Evolutionary conservation across 2,329 filamentous ascomycete species (phyloP).

Genomic region (Neonectria magnoliae): DNA sequence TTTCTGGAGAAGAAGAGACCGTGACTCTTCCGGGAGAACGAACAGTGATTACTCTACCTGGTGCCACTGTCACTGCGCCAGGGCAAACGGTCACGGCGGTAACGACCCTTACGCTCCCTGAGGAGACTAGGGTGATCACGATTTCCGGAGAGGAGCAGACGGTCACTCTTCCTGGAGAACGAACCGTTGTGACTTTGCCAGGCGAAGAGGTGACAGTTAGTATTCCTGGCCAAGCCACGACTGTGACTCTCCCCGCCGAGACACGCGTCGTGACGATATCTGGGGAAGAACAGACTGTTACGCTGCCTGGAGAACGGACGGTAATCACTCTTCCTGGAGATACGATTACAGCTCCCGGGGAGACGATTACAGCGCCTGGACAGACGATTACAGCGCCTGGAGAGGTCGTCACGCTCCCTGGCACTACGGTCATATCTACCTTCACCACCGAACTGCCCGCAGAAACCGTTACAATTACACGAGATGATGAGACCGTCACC

Average conservation of each 20-base stretch:
- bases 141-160: constrained; percentile 37
- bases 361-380: constrained; percentile 27
- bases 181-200: constrained; percentile 35
- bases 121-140: constrained; percentile 28
- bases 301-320: constrained; percentile 24
- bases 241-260: constrained; percentile 41
- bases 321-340: constrained; percentile 17
- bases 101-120: constrained; percentile 20
- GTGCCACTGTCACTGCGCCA: background rate
- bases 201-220: constrained; percentile 9
- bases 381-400: constrained; percentile 32
- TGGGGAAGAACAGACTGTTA: constrained; percentile 38
- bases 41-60: constrained; percentile 5
- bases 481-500: constrained; percentile 43
- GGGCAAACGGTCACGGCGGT: constrained; percentile 37
- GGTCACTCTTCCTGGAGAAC: constrained; percentile 38
- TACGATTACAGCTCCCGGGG: constrained; percentile 26
- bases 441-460: constrained; percentile 43
- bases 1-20: background rate
- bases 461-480: constrained; percentile 46
- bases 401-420: constrained; percentile 37
- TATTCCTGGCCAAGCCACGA: constrained; percentile 20
- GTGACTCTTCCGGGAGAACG: background rate
- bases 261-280: constrained; percentile 29
- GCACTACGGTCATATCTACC: constrained; percentile 46